phyloP scores from a whole-genome alignment of 2,329 filamentous ascomycete genomes.

The Dichotomopilus funicola region DNA sequence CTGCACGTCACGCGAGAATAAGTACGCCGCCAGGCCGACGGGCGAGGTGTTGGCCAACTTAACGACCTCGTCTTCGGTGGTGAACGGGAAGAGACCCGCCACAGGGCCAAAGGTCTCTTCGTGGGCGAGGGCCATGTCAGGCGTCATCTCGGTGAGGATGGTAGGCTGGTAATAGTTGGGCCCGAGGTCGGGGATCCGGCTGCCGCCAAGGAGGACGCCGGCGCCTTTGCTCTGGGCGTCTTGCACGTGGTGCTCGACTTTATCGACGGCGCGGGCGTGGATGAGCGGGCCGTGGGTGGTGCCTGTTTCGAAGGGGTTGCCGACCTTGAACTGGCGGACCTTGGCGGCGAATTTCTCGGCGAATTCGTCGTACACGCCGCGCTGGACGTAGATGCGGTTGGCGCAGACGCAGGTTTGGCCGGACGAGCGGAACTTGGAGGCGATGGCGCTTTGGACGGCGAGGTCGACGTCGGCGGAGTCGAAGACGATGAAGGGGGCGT shows the following conservation, averaged over 20 bases:
- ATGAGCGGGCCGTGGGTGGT: conserved; percentile 79
- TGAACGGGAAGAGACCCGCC: conserved; percentile 81
- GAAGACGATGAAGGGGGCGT: conserved; percentile 94
- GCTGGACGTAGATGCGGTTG: conserved; percentile 76
- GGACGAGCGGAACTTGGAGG: conserved; percentile 87
- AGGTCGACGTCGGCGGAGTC: conserved; percentile 85
- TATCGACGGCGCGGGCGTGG: conserved; percentile 71
- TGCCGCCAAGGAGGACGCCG: conserved; percentile 67
- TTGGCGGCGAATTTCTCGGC: conserved; percentile 61
- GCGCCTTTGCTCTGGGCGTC: conserved; percentile 75
- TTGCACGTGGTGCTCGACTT: conserved; percentile 72
- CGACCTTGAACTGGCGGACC: conserved; percentile 68
- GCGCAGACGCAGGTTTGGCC: conserved; percentile 94
- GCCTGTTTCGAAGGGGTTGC: conserved; percentile 62
- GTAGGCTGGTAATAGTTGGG: conserved; percentile 86
- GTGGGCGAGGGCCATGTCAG: conserved; percentile 72
- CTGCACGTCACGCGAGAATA: conserved; percentile 65
- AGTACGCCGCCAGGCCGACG: conserved; percentile 89
- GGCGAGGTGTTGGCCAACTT: conserved; percentile 72
- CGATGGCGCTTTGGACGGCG: conserved; percentile 75
- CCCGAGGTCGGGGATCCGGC: conserved; percentile 67
- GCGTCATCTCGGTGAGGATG: conserved; percentile 78
- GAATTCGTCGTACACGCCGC: conserved; percentile 71
- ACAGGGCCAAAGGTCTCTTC: conserved; percentile 97
- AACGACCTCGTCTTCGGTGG: conserved; percentile 83